Conservation (phyloP, 2,329 filamentous ascomycete genomes). For the Colletotrichum spinosum region DNA sequence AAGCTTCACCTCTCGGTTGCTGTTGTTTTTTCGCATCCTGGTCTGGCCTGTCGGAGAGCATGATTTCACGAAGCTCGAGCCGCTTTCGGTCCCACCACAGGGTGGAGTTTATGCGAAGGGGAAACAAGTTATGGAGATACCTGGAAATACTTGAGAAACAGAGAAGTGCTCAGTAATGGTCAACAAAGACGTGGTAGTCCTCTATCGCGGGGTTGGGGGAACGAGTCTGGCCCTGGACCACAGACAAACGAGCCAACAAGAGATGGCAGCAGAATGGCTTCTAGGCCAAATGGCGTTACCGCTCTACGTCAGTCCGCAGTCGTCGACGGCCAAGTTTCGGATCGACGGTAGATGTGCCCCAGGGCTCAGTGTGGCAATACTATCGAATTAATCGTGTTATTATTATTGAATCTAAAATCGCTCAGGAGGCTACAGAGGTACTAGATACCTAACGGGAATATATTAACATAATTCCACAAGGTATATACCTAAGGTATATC, state of each 20-base stretch:
- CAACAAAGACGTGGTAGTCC: neutral
- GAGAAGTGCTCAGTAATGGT: too few relatives aligned
- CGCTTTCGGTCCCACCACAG: slow-evolving; percentile 22
- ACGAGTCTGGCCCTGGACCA: neutral
- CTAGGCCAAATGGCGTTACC: slow-evolving; percentile 28
- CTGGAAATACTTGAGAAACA: neutral
- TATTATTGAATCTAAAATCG: too few relatives aligned
- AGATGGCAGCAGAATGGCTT: slow-evolving; percentile 4
- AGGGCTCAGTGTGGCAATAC: too few relatives aligned
- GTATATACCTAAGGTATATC: too few relatives aligned
- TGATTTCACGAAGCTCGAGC: slow-evolving; percentile 35
- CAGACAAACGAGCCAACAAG: neutral
- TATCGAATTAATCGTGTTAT: too few relatives aligned
- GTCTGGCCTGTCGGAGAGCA: slow-evolving; percentile 6
- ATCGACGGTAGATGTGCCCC: slow-evolving; percentile 11
- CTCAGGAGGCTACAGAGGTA: too few relatives aligned
- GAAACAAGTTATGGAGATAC: slow-evolving; percentile 20
- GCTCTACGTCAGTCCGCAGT: slow-evolving; percentile 21
- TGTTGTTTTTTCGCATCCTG: slow-evolving; percentile 13
- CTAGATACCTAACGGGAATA: too few relatives aligned
- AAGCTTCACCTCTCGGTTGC: slow-evolving; percentile 22
- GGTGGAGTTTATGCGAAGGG: slow-evolving; percentile 19
- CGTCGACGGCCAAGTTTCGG: slow-evolving; percentile 24
- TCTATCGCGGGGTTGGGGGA: slow-evolving; percentile 34
- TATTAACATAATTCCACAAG: too few relatives aligned